A percentile compares a stretch with the other conserved stretches of the same genome.
Evolutionary conservation across 2,329 filamentous ascomycete genomes (phyloP).

Genomic region (Mycogone perniciosa): DNA sequence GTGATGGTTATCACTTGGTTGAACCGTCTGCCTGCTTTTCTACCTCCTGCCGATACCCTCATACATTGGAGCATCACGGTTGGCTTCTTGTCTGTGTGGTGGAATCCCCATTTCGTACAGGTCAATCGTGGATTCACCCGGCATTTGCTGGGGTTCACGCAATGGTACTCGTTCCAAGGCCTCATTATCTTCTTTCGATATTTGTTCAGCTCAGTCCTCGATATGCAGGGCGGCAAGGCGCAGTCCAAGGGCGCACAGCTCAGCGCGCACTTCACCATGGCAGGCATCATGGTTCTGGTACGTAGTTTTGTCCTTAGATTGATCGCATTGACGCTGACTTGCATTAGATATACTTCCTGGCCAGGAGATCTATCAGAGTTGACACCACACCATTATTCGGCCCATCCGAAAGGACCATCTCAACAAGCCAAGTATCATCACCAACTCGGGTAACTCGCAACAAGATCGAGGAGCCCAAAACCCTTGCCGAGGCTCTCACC

Average conservation of each 20-base stretch:
- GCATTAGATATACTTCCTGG: constrained; percentile 39
- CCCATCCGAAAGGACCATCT: constrained; percentile 17
- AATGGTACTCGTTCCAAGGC: constrained; percentile 62
- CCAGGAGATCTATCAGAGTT: constrained; percentile 42
- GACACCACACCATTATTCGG: constrained; percentile 52
- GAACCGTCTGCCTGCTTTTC: constrained; percentile 16
- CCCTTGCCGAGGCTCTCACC: constrained; percentile 36
- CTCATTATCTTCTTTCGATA: constrained; percentile 51
- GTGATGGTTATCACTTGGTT: constrained; percentile 14
- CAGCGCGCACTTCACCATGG: constrained; percentile 50
- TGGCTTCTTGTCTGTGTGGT: constrained; percentile 52
- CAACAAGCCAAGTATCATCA: constrained; percentile 20
- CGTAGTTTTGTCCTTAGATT: constrained; percentile 21
- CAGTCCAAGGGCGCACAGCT: constrained; percentile 36
- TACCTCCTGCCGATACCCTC: constrained; percentile 37
- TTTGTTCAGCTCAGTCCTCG: constrained; percentile 38
- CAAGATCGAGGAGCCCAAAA: constrained; percentile 30
- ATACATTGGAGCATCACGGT: constrained; percentile 43
- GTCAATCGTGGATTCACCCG: constrained; percentile 53
- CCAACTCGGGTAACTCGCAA: constrained; percentile 13
- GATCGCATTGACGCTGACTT: constrained; percentile 17
- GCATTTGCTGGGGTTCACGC: constrained; percentile 53
- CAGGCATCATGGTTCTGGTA: constrained; percentile 48
- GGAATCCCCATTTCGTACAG: constrained; percentile 62
- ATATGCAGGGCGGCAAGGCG: constrained; percentile 33